Evolutionary conservation across 2,329 filamentous ascomycete genomes (phyloP).

Genomic region (Elsinoe australis): DNA sequence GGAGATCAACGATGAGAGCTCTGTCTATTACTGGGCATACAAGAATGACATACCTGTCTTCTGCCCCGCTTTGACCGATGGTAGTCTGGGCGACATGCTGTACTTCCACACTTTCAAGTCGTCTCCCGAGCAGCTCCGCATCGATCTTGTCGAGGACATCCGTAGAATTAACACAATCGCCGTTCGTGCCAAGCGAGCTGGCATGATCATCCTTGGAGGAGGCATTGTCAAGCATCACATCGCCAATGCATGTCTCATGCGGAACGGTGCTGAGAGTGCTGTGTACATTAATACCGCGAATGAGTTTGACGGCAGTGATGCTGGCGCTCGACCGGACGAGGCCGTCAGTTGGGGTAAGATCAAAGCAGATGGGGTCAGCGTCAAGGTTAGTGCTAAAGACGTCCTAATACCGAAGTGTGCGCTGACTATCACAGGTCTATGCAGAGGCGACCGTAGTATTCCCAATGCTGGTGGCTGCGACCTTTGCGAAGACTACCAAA

Average conservation of each 20-base stretch:
- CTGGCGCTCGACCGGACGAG: constrained; percentile 88
- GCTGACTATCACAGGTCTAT: constrained; percentile 42
- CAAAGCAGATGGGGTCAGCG: constrained; percentile 74
- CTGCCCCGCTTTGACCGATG: constrained; percentile 91
- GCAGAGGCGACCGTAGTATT: constrained; percentile 62
- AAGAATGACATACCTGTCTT: constrained; percentile 97
- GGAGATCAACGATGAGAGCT: constrained; percentile 87
- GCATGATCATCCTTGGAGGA: constrained; percentile 92
- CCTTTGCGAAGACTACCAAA: constrained; percentile 45
- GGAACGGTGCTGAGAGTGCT: constrained; percentile 91
- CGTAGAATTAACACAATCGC: constrained; percentile 86
- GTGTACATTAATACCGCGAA: constrained; percentile 97
- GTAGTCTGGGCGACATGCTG: constrained; percentile 92
- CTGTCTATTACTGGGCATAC: constrained; percentile 95
- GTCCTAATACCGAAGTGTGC: too few relatives aligned
- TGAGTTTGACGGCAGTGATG: constrained; percentile 96
- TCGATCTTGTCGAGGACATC: constrained; percentile 93
- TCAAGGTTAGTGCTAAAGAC: constrained; percentile 81
- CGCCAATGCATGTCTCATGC: constrained; percentile 93
- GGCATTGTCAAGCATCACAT: constrained; percentile 98
- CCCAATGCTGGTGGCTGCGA: constrained; percentile 59
- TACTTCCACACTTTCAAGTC: constrained; percentile 97
- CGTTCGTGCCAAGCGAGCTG: constrained; percentile 75
- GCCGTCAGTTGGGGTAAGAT: constrained; percentile 99
- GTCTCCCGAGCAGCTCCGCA: constrained; percentile 68